Evolutionary conservation across 768 basidiomycete species (phyloP), one percentile per base, ranked within the genome.

Genomic region (Naganishia vishniacii): DNA sequence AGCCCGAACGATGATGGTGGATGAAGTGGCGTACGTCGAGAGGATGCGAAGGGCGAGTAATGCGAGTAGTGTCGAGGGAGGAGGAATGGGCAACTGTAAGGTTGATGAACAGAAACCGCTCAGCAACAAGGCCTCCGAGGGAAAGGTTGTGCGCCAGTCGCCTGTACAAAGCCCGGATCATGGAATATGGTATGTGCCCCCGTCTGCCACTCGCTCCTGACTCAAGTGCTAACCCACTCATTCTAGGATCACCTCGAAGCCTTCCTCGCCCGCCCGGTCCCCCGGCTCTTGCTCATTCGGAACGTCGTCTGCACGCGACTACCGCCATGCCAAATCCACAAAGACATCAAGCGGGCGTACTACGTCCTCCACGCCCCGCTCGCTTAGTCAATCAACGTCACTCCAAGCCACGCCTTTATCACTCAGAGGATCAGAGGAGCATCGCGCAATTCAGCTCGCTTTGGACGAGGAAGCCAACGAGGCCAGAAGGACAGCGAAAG

Each of bases 1-100:
- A 13, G 53, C 53, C 6, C n/a, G 23, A 26, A 37, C 53, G 53
- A 56, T 56, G 53, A 56, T 56, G 53, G 53, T 56, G 12, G 53
- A 56, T 25, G 53, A 56, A 26, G 53, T 56, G 9, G 53, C 37
- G 23, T 56, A 40, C 34, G 53, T 56, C 23, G 34, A 34, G 26
- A 23, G 53, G 53, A 56, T 56, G 53, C 53, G 53, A 6, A 25
- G 53, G 23, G n/a, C 37, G 5, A 56, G 53, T 26, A 56, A 25
- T 12, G 23, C 32, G 34, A 56, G 37, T 40, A 34, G 9, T 5
- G 2, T 37, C 9, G 53, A 56, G 11, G 34, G 25, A 23, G 37
- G 13, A 13, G 31, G 32, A 4, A 34, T n/a, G n/a, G n/a, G n/a
- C n/a, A n/a, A n/a, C n/a, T n/a, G n/a, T n/a, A n/a, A n/a, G n/a